Evolutionary conservation across 495 filamentous ascomycete genomes (phyloP), one percentile per base, ranked within the genome.

Genomic region (Penicillium cosmopolitanum): DNA sequence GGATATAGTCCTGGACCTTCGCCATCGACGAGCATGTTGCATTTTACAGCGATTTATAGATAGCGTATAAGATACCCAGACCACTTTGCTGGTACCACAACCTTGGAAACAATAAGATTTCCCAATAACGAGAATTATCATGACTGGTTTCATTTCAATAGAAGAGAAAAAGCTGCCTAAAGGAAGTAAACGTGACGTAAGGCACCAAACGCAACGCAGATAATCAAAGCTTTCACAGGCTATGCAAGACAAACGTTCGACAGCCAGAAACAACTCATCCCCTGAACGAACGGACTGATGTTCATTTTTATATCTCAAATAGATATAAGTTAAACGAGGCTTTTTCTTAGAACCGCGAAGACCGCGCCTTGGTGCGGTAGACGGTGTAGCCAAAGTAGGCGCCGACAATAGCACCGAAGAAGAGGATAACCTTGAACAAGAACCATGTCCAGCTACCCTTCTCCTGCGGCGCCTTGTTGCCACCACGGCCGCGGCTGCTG

Each of bases 371-470:
- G 28, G 84, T 82, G 75, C 93, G 84, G 70, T 89, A 98, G 48
- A 88, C 81, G 9, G 91, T 96, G 65, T 80, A 98, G 10, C 93
- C 94, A 23, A 90, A 87, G 76, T 97, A 98, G 3, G 64, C 89
- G 56, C 88, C 92, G 6, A 77, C 87, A 55, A 87, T 57, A 31
- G 83, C 88, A n/a, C 83, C 69, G 57, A 88, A 73, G 73, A 97
- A 89, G 53, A 97, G 56, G 23, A 97, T 62, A 48, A 87, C 76
- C 85, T 96, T 96, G 69, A 95, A 80, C 52, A 97, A 83, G 80
- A 96, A 96, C 94, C 96, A 96, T 35, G 78, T 80, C 94, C 94
- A 98, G 77, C 92, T 86, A 7, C 92, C 85, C 21, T 80, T 76
- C 60, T 77, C 71, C 62, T 77, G 68, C 57, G 73, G 53, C 12